Base-by-base conservation (phyloP, 2,329 filamentous ascomycete species). In the Neobulgaria alba region DNA sequence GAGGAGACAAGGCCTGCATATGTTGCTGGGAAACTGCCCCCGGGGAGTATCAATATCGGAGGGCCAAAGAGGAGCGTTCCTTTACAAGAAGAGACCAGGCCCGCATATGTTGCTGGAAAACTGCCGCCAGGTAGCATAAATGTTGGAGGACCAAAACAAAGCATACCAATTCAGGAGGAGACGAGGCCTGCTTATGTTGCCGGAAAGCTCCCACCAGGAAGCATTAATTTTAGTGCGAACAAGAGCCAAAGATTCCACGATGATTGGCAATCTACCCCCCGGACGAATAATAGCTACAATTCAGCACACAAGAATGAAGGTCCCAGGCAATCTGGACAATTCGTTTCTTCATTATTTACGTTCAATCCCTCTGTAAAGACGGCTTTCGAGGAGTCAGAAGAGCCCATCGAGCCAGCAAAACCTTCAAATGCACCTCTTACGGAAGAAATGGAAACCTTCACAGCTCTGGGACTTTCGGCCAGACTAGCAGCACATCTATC, bases 301-400 rank as follows among this genome's bases (percentile, higher is more conserved):
- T 12, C 33, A 18, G 33, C 16, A 35, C 16, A 19, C 17, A 16
- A 35, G n/a, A 15, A 19, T 18, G 33, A 35, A 10, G 33, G 33
- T 4, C 5, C 16, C 18, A 12, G 15, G 10, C 36, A 41, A 20
- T n/a, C 33, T 21, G 39, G 39, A n/a, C 77, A 85, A 52, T 74
- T 96, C 43, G 82, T 95, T 17, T 96, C 92, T 4, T 89, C 88
- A 10, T 72, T 98, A 2, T 98, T 96, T 66, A 85, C 87, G 1
- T 90, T 79, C 63, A 98, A 96, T 48, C 90, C 90, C 0, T 66
- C 72, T 3, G 73, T 86, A 3, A 82, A 76, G 46, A 85, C 79
- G 2, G 71, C 73, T 29, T 69, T 74, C 26, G 68, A 73, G 5
- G 60, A 62, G 2, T 62, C 67, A 1, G 60, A 65, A 26, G 62